Evolutionary conservation across 1,284 basidiomycete genomes (phyloP).

Genomic region (Xanthoconium separans): DNA sequence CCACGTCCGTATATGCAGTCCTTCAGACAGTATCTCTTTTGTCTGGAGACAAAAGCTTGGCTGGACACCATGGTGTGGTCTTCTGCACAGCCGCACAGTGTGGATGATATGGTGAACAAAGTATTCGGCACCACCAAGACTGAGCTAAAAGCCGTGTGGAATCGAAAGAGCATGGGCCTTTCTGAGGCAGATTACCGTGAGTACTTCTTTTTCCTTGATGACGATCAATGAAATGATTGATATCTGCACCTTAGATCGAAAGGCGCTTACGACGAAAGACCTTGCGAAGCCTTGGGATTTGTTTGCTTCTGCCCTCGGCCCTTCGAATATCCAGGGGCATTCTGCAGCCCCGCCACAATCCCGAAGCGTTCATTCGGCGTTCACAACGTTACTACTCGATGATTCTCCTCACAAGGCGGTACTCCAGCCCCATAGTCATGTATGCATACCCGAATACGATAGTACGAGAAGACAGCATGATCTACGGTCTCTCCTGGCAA

Average conservation of each 20-base stretch:
- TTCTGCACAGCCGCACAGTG: constrained; percentile 79
- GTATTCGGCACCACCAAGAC: constrained; percentile 48
- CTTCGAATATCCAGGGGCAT: background rate
- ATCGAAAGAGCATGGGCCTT: constrained; percentile 73
- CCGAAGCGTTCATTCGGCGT: constrained; percentile 49
- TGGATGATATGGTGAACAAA: constrained; percentile 65
- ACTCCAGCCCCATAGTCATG: constrained; percentile 79
- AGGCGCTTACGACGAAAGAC: constrained; percentile 75
- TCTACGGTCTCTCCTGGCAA: constrained; percentile 29
- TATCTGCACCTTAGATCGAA: constrained; percentile 44
- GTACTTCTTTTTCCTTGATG: constrained; percentile 24
- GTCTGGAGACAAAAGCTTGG: constrained; percentile 53
- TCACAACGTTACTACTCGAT: constrained; percentile 77
- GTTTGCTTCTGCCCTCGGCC: constrained; percentile 12
- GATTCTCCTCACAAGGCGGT: constrained; percentile 78
- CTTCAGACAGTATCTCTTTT: constrained; percentile 66
- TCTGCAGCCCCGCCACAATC: constrained; percentile 4
- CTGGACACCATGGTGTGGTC: constrained; percentile 88
- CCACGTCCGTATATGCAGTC: constrained; percentile 70
- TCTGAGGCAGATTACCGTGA: constrained; percentile 57
- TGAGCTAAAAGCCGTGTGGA: constrained; percentile 69
- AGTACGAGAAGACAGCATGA: constrained; percentile 45
- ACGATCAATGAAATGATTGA: background rate
- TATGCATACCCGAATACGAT: constrained; percentile 71
- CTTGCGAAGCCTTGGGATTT: constrained; percentile 68